Evolutionary conservation across 192 early-diverging fungal species (phyloP), one percentile per base, ranked within the genome.

Genomic region (Dispira simplex): DNA sequence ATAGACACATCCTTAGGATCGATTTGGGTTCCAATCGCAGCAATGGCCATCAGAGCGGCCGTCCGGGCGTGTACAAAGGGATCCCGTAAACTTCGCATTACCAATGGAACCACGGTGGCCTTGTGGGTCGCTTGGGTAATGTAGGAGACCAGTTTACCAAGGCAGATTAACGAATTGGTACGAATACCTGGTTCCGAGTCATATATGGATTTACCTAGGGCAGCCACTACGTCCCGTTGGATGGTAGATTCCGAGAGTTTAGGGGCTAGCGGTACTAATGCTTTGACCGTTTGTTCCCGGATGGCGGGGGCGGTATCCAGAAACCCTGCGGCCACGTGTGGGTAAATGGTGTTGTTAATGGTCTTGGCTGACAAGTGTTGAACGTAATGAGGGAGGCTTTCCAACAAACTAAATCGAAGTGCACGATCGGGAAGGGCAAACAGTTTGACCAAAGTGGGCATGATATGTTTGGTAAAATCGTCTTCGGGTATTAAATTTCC

Each of bases 101-200:
- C 89, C 9, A 93, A 91, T 9, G 91, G 86, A 1, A 86, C 81
- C 2, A 98, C 71, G 11, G 93, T 80, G 66, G 89, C 85, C 51
- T 83, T 85, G 18, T 84, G 81, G 8, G 90, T 93, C 18, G 74
- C 57, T 18, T 90, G 87, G 64, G 68, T 89, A 43, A 98, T 71
- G 52, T 90, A 66, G 14, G 85, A 83, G 56, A 84, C 84, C 46
- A 97, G 81, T 70, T 97, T 96, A n/a, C 91, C 93, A 16, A 98
- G 70, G 66, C 93, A 97, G 46, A 98, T 90, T 16, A 92, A 89
- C 18, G 94, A 87, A 70, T 98, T 98, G 10, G 96, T 95, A 28
- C 96, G 79, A 67, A 98, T 98, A 2, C 94, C 93, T 1, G 96
- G 91, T 65, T 97, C 94, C 23, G 84, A 79, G 71, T 98, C 96